A percentile compares a stretch with the other conserved stretches of the same genome.
Evolutionary conservation across 1,284 basidiomycete genomes (phyloP).

Genomic region (Cryptococcus sp.): DNA sequence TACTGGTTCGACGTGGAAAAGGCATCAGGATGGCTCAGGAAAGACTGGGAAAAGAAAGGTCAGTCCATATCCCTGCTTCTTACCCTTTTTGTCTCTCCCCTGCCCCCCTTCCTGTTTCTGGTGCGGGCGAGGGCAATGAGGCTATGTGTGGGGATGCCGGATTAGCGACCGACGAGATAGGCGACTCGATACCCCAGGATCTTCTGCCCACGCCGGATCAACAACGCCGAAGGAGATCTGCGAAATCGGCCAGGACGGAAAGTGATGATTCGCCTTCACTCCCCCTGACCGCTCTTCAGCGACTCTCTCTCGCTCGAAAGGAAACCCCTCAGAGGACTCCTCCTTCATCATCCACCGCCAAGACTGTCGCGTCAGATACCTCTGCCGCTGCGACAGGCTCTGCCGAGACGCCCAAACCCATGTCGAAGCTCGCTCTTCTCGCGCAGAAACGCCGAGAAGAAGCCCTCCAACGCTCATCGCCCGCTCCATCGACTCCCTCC

Average conservation of each 20-base stretch:
- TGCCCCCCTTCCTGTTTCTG: conserved; percentile 4
- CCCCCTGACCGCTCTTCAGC: conserved; percentile 62
- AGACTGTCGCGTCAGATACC: conserved; percentile 1
- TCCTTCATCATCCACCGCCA: conserved; percentile 8
- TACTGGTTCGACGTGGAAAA: conserved; percentile 79
- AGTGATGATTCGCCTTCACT: conserved; percentile 37
- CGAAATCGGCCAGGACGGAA: conserved; percentile 8
- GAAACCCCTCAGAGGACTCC: conserved; percentile 7
- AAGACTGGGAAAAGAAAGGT: conserved; percentile 68
- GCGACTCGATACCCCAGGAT: conserved; percentile 25
- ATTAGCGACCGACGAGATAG: conserved; percentile 8
- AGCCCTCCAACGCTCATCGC: conserved; percentile 10
- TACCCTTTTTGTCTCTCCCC: not conserved
- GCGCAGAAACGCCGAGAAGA: conserved; percentile 56
- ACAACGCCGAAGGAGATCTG: conserved; percentile 23
- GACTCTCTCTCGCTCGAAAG: conserved; percentile 54
- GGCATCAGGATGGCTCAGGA: conserved; percentile 64
- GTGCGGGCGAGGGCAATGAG: not conserved
- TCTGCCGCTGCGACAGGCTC: conserved; percentile 2
- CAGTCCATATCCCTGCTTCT: conserved; percentile 43
- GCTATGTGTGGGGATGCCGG: not conserved
- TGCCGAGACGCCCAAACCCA: conserved; percentile 34
- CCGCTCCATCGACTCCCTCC: conserved; percentile 8
- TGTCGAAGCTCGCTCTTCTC: conserved; percentile 65
- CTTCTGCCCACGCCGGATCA: conserved; percentile 35